These are phyloP conservation scores for Candida sp. DNA, from an alignment of 1,139 yeast genomes.

Conservation along the genomic window DNA sequence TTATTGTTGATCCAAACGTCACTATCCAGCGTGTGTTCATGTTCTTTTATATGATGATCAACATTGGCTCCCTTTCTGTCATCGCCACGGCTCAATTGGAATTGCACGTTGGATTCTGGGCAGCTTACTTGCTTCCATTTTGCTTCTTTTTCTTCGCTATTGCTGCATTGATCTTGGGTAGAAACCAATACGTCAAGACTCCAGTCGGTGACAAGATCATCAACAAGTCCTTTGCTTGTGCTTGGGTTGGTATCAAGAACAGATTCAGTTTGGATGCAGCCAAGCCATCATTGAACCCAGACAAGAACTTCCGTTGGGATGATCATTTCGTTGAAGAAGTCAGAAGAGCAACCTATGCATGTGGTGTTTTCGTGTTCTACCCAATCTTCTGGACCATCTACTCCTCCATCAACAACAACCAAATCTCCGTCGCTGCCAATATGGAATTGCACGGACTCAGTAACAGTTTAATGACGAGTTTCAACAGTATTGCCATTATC, in stretches of 20 bases:
- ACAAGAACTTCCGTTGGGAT: constrained; percentile 52
- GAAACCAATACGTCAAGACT: constrained; percentile 56
- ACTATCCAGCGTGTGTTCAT: constrained; percentile 46
- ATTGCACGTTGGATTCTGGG: constrained; percentile 41
- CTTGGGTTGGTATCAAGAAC: constrained; percentile 49
- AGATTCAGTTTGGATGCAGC: constrained; percentile 56
- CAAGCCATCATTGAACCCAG: constrained; percentile 55
- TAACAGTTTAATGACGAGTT: constrained; percentile 64
- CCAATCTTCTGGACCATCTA: constrained; percentile 71
- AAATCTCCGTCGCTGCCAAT: constrained; percentile 17
- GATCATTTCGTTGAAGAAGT: constrained; percentile 69
- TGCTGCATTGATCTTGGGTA: constrained; percentile 56
- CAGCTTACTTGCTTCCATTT: constrained; percentile 58
- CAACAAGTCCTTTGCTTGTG: constrained; percentile 54
- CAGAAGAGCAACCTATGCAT: constrained; percentile 56
- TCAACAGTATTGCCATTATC: constrained; percentile 63
- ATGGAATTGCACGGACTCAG: constrained; percentile 69
- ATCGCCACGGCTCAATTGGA: constrained; percentile 46
- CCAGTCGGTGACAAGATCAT: constrained; percentile 69
- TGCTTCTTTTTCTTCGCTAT: constrained; percentile 67
- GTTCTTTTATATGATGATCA: constrained; percentile 46
- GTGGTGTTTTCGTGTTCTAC: constrained; percentile 63
- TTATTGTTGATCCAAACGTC: constrained; percentile 40
- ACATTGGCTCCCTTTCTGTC: constrained; percentile 41
- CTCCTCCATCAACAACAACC: not conserved